Conservation (phyloP, 306 rosid species). For the Quillaja saponaria region DNA sequence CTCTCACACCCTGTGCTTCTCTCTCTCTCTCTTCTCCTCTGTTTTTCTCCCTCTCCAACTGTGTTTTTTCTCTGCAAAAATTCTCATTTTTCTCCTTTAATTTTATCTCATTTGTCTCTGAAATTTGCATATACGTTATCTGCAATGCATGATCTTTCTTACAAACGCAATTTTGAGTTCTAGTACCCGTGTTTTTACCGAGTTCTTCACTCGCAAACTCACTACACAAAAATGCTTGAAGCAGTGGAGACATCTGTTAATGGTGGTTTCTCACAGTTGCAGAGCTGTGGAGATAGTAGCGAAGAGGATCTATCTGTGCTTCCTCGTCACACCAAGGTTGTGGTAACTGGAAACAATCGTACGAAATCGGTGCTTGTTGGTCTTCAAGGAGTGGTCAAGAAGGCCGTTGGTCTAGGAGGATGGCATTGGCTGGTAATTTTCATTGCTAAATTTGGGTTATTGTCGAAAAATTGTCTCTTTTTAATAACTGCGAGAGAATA, state of each 20-base stretch:
- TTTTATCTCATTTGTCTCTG: constrained; percentile 33
- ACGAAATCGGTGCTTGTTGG: constrained; percentile 98
- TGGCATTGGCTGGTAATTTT: constrained; percentile 99
- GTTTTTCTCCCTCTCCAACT: constrained; percentile 24
- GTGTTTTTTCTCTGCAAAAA: constrained; percentile 51
- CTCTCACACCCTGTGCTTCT: constrained; percentile 38
- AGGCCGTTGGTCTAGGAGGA: constrained; percentile 95
- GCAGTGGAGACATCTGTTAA: constrained; percentile 84
- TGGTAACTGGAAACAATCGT: constrained; percentile 97
- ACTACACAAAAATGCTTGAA: constrained; percentile 59
- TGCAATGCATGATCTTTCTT: constrained; percentile 68
- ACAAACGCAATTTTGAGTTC: constrained; percentile 40
- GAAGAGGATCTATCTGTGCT: constrained; percentile 96
- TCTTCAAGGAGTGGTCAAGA: constrained; percentile 94
- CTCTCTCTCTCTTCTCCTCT: constrained; percentile 24
- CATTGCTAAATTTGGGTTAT: neutral
- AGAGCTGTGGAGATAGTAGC: constrained; percentile 91
- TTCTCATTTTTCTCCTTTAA: constrained; percentile 44
- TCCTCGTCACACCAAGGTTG: constrained; percentile 96
- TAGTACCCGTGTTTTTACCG: constrained; percentile 21
- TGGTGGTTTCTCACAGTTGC: constrained; percentile 86
- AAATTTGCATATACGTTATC: constrained; percentile 36
- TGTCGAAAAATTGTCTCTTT: constrained; percentile 2
- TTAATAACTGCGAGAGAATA: constrained; percentile 1
- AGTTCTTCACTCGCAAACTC: neutral